Conservation (phyloP, 129 eudicot genomes). For the Pittosporum tobira region DNA sequence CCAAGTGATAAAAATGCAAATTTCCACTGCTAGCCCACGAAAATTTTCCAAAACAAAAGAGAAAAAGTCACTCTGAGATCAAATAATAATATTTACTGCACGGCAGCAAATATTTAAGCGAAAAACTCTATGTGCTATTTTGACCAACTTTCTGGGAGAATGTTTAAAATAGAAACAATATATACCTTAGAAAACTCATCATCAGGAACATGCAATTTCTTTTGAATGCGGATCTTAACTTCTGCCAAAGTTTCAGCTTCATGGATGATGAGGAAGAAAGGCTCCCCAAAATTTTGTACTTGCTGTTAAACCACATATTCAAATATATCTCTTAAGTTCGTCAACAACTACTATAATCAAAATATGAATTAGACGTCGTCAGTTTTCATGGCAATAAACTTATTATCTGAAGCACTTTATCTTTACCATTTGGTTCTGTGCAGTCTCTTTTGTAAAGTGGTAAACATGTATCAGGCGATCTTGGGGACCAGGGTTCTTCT, state of each 20-base stretch:
- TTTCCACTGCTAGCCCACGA: conserved; percentile 55
- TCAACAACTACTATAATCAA: not conserved
- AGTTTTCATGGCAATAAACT: not conserved
- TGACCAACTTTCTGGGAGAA: not conserved
- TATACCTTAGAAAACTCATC: conserved; percentile 86
- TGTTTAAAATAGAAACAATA: not conserved
- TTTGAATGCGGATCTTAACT: conserved; percentile 70
- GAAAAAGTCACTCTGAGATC: not conserved
- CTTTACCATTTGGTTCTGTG: conserved; percentile 87
- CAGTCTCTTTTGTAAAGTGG: conserved; percentile 87
- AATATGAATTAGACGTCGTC: not conserved
- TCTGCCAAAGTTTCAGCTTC: conserved; percentile 86
- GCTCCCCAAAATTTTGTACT: conserved; percentile 91
- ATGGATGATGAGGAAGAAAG: conserved; percentile 74
- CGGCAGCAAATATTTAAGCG: not conserved
- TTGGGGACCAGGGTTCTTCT: conserved; percentile 73
- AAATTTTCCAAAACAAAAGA: not conserved
- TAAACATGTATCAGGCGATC: conserved; percentile 91
- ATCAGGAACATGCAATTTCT: conserved; percentile 79
- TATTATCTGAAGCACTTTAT: not conserved
- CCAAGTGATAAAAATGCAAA: conserved; percentile 79
- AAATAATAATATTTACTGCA: conserved; percentile 1
- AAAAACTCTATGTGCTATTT: not conserved
- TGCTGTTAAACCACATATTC: conserved; percentile 33
- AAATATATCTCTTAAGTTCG: not conserved